These are phyloP conservation scores for Lentinula edodes DNA, from an alignment of 768 basidiomycete genomes.

Conservation along the genomic window DNA sequence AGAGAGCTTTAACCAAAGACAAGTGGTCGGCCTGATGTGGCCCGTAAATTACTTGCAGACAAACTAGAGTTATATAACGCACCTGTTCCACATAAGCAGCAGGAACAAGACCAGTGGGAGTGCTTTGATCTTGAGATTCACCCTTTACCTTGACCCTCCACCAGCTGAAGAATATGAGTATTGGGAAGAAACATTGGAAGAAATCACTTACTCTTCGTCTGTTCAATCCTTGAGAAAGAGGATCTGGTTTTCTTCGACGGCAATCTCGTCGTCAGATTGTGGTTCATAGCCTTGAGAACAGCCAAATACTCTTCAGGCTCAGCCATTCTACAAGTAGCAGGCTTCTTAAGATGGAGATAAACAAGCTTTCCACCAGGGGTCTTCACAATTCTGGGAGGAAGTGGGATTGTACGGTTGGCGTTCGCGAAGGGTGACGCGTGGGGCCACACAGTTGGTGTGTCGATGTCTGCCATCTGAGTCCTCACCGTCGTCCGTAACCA, in stretches of 20 bases:
- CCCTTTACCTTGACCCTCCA: constrained; percentile 90
- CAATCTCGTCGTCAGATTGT: constrained; percentile 87
- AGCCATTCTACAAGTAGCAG: too few relatives aligned
- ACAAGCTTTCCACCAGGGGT: too few relatives aligned
- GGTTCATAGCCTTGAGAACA: constrained; percentile 89
- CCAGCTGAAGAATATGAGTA: constrained; percentile 55
- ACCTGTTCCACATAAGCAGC: constrained; percentile 86
- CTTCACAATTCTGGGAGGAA: too few relatives aligned
- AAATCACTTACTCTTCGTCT: constrained; percentile 78
- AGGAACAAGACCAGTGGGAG: constrained; percentile 69
- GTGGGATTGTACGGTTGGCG: too few relatives aligned
- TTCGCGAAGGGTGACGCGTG: too few relatives aligned
- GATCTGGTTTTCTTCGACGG: constrained; percentile 82
- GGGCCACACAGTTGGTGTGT: too few relatives aligned
- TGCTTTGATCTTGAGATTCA: constrained; percentile 64
- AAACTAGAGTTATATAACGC: constrained; percentile 18
- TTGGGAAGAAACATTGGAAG: constrained; percentile 9
- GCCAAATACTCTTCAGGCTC: constrained; percentile 61
- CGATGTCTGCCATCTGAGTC: too few relatives aligned
- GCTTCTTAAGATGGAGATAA: too few relatives aligned
- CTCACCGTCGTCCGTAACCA: too few relatives aligned
- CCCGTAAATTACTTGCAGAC: constrained; percentile 11
- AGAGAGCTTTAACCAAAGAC: constrained; percentile 70
- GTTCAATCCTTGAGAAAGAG: constrained; percentile 83
- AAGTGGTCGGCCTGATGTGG: constrained; percentile 59